phyloP scores from a whole-genome alignment of 2,329 filamentous ascomycete species.

The Xylariaceae sp. region DNA sequence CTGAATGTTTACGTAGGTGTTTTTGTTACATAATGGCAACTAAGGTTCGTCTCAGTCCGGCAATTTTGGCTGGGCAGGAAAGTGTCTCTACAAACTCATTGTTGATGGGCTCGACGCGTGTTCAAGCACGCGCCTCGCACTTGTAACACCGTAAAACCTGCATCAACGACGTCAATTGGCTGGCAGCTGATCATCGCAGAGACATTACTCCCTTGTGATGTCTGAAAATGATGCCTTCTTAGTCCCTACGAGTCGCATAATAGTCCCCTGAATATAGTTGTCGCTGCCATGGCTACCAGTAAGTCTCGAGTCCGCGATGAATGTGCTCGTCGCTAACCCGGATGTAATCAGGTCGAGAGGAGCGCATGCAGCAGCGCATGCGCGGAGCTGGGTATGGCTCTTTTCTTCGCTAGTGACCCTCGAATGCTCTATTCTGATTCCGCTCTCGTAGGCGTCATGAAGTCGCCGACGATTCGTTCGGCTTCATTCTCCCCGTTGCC shows the following conservation, averaged over 20 bases:
- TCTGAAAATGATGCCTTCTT: conserved; percentile 2
- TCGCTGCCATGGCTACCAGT: conserved; percentile 34
- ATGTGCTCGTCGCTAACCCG: conserved; percentile 10
- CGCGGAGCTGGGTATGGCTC: conserved; percentile 56
- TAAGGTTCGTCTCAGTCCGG: background rate
- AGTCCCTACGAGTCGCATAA: background rate
- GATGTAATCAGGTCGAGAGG: conserved; percentile 46
- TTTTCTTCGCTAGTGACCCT: background rate
- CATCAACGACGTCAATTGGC: conserved; percentile 1
- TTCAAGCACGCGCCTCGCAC: conserved; percentile 13
- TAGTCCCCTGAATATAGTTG: background rate
- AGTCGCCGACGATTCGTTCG: conserved; percentile 56
- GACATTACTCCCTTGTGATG: background rate
- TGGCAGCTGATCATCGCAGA: background rate
- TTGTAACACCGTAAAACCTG: background rate
- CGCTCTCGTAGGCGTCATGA: conserved; percentile 43
- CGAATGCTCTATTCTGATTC: conserved; percentile 14
- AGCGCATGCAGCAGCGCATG: conserved; percentile 60
- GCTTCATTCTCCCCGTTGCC: conserved; percentile 42
- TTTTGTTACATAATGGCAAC: background rate
- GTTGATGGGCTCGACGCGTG: conserved; percentile 12
- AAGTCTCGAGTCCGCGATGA: conserved; percentile 12
- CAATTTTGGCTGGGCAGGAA: background rate
- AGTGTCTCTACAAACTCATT: background rate
- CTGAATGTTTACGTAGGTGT: background rate